Evolutionary conservation across 768 basidiomycete genomes (phyloP), one percentile per base, ranked within the genome.

Genomic region (Exsudoporus frostii): DNA sequence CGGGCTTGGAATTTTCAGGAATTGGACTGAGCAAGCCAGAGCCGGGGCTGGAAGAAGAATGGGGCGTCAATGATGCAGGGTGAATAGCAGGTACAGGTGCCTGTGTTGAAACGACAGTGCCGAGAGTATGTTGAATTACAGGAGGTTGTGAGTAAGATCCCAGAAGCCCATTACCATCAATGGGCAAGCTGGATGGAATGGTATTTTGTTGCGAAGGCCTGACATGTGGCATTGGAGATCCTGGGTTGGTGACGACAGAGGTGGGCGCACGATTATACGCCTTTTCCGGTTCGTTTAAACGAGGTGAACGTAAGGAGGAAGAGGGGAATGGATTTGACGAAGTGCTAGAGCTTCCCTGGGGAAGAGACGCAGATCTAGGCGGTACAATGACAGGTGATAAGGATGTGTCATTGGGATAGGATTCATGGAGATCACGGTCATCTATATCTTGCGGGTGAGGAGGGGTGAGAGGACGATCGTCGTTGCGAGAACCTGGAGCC

Each of bases 1-100:
- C 58, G 6, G 71, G 65, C n/a, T 67, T 66, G 20, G 69, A 67
- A 55, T 64, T 63, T 63, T 74, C 69, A 19, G 65, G 57, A 38
- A 59, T 66, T 34, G 59, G 66, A 43, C 51, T 65, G 37, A 62
- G 64, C 30, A 57, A 54, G 30, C 44, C 49, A 15, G 59, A 51
- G 42, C 29, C 36, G 19, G 50, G 51, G 29, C 51, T 46, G 42
- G 70, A 65, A 42, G 68, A 60, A 43, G 51, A 48, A 45, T 56
- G 65, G 20, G 50, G 62, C 15, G 32, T 54, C 43, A 53, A 56
- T 54, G 57, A 60, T 51, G 45, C 2, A 15, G 44, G 58, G 14
- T 64, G 62, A 17, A 42, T 15, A 11, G 19, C 38, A 30, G 38
- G 59, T 50, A 43, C 19, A 59, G 45, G 52, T 42, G 34, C 25